Evolutionary conservation across 305 asterid species (phyloP), one percentile per base, ranked within the genome.

Genomic region (Fraxinus baroniana): DNA sequence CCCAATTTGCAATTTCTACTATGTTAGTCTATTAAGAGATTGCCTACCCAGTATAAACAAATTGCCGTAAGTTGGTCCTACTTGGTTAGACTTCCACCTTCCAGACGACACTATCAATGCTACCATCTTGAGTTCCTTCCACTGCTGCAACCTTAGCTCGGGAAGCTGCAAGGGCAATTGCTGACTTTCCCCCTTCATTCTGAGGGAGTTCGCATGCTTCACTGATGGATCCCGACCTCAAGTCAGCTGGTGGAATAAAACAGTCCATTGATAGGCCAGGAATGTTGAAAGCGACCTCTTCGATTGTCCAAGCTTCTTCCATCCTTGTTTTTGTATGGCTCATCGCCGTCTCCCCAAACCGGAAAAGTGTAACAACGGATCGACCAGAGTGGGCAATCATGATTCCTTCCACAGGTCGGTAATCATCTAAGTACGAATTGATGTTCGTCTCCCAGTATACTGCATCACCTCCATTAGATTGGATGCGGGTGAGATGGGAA

Each of bases 231-330:
- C 92, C 96, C 1, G 97, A 90, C 76, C 91, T 90, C 85, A 94
- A 83, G 30, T 93, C 98, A 41, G 94, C 92, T 0, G 98, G 98
- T 24, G 98, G 97, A 35, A 93, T 93, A 35, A 94, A 94, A 74
- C 98, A 94, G 85, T 94, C 97, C 80, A 91, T 15, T 4, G 97
- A 94, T 55, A 94, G 85, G 24, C 98, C 98, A 0, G 94, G 98
- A 12, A 94, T 92, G 74, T 94, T 93, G 68, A 94, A 94, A 0
- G 97, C 97, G 0, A 91, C 98, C 88, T 94, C 98, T 81, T 94
- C 97, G 2, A 94, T 91, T n/a, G 94, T 93, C 98, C 98, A 94
- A 10, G 93, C 94, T 83, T 94, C 98, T 81, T 94, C 98, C 98
- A 94, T 94, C 80, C 95, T 90, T 0, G 98, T 93, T 55, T 93